phyloP scores from a whole-genome alignment of 2,329 filamentous ascomycete genomes.

The Fusarium fujikuroi region DNA sequence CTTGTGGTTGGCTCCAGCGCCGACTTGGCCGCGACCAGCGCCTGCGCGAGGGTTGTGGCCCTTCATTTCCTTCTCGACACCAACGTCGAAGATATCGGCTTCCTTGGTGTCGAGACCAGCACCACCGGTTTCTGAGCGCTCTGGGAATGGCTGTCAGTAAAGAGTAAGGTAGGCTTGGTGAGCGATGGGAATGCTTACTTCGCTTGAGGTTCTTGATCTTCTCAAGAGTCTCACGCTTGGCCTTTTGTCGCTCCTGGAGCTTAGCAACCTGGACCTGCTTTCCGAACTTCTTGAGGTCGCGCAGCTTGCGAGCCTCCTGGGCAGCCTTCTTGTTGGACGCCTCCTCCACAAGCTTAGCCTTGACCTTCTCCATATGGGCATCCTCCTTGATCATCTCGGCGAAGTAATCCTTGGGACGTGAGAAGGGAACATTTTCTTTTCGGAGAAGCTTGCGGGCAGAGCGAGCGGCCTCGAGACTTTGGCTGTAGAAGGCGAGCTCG shows the following conservation, averaged over 20 bases:
- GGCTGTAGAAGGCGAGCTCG: conserved; percentile 92
- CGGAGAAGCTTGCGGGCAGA: conserved; percentile 78
- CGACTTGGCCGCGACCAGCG: conserved; percentile 50
- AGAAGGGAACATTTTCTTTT: conserved; percentile 86
- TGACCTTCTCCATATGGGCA: conserved; percentile 97
- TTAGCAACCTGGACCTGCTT: conserved; percentile 98
- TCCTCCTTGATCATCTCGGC: conserved; percentile 99
- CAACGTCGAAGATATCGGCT: conserved; percentile 90
- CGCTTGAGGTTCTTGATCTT: conserved; percentile 96
- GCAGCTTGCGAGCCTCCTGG: conserved; percentile 88
- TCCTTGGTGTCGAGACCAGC: conserved; percentile 75
- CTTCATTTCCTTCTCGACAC: conserved; percentile 74
- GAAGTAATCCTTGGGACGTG: conserved; percentile 93
- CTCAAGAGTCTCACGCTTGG: conserved; percentile 91
- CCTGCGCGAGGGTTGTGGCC: conserved; percentile 52
- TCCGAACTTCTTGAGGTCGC: conserved; percentile 98
- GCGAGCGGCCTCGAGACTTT: conserved; percentile 82
- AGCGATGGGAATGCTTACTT: conserved; percentile 70
- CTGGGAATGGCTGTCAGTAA: conserved; percentile 59
- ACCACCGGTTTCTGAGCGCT: conserved; percentile 78
- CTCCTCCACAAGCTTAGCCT: conserved; percentile 91
- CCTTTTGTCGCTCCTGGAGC: conserved; percentile 91
- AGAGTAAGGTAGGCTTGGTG: conserved; percentile 5
- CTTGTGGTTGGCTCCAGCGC: conserved; percentile 67
- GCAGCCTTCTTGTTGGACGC: conserved; percentile 92